Evolutionary conservation across 495 filamentous ascomycete genomes (phyloP).

Genomic region (Aspergillus cavernicola): DNA sequence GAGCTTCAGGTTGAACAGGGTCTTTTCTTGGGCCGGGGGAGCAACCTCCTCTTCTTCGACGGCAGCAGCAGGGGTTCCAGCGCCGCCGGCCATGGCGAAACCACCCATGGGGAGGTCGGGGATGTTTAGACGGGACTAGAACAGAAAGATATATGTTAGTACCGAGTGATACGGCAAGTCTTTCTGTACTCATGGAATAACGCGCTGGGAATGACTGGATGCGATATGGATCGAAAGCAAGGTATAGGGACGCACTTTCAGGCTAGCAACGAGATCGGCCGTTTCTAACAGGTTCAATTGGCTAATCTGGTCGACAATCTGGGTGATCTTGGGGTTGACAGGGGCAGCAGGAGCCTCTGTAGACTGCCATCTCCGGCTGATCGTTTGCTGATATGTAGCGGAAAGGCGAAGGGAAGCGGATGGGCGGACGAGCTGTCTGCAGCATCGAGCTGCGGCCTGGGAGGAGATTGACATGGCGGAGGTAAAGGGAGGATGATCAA

Average conservation of each 20-base stretch:
- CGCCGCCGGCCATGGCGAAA: slow-evolving; percentile 63
- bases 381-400: slow-evolving; percentile 43
- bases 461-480: slow-evolving; percentile 42
- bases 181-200: neutral
- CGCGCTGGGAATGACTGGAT: neutral
- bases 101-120: slow-evolving; percentile 93
- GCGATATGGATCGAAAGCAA: neutral
- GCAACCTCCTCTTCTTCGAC: slow-evolving; percentile 82
- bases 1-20: slow-evolving; percentile 93
- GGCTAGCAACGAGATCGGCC: slow-evolving; percentile 82
- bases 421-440: slow-evolving; percentile 46
- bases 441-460: slow-evolving; percentile 44
- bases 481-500: neutral
- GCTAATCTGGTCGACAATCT: slow-evolving; percentile 97
- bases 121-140: slow-evolving; percentile 89
- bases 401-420: slow-evolving; percentile 44
- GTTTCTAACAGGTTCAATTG: slow-evolving; percentile 97
- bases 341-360: slow-evolving; percentile 54
- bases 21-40: slow-evolving; percentile 86
- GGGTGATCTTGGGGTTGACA: slow-evolving; percentile 78
- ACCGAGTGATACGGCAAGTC: neutral
- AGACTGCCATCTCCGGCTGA: slow-evolving; percentile 45
- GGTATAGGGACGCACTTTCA: slow-evolving; percentile 64
- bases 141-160: slow-evolving; percentile 3
- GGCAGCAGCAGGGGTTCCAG: slow-evolving; percentile 59